phyloP scores from a whole-genome alignment of 2,329 filamentous ascomycete species.

The Claviceps fusiformis region DNA sequence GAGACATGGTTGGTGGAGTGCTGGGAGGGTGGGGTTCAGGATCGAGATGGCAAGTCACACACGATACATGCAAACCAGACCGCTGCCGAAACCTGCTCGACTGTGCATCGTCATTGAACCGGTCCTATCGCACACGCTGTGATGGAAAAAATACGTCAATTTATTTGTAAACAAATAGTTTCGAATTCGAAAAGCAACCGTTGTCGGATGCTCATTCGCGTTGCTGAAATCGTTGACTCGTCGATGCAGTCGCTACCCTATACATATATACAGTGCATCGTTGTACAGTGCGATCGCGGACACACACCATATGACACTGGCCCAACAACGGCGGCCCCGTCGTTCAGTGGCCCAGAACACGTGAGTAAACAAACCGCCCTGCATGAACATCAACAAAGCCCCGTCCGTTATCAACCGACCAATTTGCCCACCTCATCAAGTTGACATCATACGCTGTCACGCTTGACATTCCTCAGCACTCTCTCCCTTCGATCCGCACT shows the following conservation, averaged over 20 bases:
- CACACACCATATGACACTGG: background rate
- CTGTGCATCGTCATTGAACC: too few species aligned
- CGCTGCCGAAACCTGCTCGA: too few species aligned
- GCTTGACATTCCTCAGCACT: conserved; percentile 6
- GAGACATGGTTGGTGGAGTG: too few species aligned
- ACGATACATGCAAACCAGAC: too few species aligned
- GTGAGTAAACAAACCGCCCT: conserved; percentile 15
- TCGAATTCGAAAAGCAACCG: background rate
- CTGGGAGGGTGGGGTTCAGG: too few species aligned
- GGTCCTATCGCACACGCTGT: background rate
- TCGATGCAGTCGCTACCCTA: background rate
- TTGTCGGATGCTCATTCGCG: background rate
- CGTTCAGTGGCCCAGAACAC: conserved; percentile 1
- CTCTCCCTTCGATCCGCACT: conserved; percentile 1
- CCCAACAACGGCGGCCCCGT: background rate
- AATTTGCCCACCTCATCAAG: conserved; percentile 5
- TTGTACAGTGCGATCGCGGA: fast-evolving
- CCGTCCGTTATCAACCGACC: background rate
- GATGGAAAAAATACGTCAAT: background rate
- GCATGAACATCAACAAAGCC: conserved; percentile 10
- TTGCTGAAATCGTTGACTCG: background rate
- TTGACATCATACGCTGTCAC: conserved; percentile 7
- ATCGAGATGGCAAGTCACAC: too few species aligned
- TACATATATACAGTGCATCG: background rate
- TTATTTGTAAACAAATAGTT: background rate